Percentiles rank a stretch among this genome's conserved stretches.
Conservation (phyloP, 1,284 basidiomycete species). For the Mrakiaceae sp. region DNA sequence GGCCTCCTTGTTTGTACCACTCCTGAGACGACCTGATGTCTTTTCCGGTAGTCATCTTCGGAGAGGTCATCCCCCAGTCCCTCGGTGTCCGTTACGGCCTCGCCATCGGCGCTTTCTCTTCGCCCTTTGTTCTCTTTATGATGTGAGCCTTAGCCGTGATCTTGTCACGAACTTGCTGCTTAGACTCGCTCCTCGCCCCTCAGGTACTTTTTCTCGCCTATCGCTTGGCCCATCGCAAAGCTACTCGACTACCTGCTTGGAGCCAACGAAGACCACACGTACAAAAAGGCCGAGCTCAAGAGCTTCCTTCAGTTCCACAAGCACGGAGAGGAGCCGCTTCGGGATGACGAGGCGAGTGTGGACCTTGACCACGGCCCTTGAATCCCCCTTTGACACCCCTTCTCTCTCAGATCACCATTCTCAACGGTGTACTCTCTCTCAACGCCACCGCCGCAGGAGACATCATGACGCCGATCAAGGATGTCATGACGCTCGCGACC, state of each 20-base stretch:
- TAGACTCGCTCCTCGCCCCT: neutral
- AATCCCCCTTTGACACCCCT: neutral
- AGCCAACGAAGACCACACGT: slow-evolving; percentile 53
- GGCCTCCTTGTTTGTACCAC: slow-evolving; percentile 34
- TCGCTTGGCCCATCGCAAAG: slow-evolving; percentile 81
- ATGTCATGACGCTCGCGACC: slow-evolving; percentile 39
- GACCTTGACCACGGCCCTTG: slow-evolving; percentile 12
- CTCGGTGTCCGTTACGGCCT: slow-evolving; percentile 86
- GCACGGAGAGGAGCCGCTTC: slow-evolving; percentile 70
- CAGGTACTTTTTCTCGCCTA: slow-evolving; percentile 35
- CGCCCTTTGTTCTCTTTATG: slow-evolving; percentile 56
- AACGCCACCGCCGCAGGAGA: slow-evolving; percentile 69
- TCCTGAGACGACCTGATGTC: slow-evolving; percentile 23
- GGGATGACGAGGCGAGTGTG: slow-evolving; percentile 52
- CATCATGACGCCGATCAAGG: slow-evolving; percentile 77
- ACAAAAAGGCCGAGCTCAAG: slow-evolving; percentile 85
- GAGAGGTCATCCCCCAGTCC: slow-evolving; percentile 74
- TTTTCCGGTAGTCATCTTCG: slow-evolving; percentile 55
- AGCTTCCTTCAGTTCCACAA: slow-evolving; percentile 84
- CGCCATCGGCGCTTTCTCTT: slow-evolving; percentile 82
- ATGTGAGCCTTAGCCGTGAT: slow-evolving; percentile 46
- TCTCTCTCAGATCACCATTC: slow-evolving; percentile 54
- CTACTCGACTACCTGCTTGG: slow-evolving; percentile 71
- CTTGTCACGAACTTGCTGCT: neutral
- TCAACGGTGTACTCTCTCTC: slow-evolving; percentile 76